Base-by-base conservation (phyloP, 2,329 filamentous ascomycete species). In the Colletotrichum spinosum region DNA sequence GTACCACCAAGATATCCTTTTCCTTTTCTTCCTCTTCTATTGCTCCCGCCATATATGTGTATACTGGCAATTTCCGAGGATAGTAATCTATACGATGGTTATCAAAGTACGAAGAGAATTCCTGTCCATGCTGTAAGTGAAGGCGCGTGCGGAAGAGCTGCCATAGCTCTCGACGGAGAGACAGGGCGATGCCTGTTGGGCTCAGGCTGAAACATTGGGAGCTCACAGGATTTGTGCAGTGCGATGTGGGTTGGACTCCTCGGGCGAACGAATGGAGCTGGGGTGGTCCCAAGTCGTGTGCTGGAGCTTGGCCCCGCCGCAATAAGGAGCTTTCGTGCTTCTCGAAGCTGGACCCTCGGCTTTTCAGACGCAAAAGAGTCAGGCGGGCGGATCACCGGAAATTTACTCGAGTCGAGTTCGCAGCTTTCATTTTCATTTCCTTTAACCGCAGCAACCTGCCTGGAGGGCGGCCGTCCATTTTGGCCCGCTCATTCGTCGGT, bases 1-100 rank as follows among this genome's bases (percentile, higher is more conserved):
- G 64, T 67, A 67, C 48, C 55, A 67, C 64, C 55, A 67, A 65
- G 64, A 67, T 67, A 67, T 67, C 64, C 64, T 58, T 63, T 67
- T 67, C 64, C 55, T 67, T 67, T 65, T 59, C 50, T 64, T 64
- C 44, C 60, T 67, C 51, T 67, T 59, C 64, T 55, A 37, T 54
- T 53, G 64, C 64, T 67, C 59, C 63, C 48, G 63, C 52, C 63
- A 66, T 53, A 48, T 62, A 57, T 38, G 42, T 54, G 52, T 62
- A 57, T 38, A 48, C 49, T 66, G 63, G 58, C 63, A 49, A 53
- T 57, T 56, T 53, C 34, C 17, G 63, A 63, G 48, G 46, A 59
- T 48, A 61, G 58, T 66, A 66, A 66, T 66, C 63, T 46, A 53
- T 37, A 44, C 42, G 15, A 60, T 57, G 55, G 46, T 55, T 39